Evolutionary conservation across 805 yeast species (phyloP).

Genomic region (Aciculoconidium aculeatum): DNA sequence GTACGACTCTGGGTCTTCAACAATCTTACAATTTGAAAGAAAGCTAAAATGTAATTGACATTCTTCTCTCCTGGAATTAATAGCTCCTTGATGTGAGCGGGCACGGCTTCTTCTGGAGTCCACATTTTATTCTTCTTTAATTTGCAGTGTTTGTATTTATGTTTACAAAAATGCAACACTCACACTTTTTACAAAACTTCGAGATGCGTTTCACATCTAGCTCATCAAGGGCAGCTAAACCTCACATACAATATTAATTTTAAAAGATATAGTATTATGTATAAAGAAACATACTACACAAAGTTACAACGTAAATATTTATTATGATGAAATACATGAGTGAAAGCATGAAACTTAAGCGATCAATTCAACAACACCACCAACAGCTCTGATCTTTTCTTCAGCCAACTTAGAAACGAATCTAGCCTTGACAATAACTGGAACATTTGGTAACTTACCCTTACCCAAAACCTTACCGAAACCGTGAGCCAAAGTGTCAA

Average conservation of each 20-base stretch:
- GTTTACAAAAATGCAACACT: conserved; percentile 1
- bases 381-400: conserved; percentile 99
- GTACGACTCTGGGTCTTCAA: conserved; percentile 81
- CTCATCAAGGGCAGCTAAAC: too few relatives aligned
- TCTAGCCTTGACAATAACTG: conserved; percentile 99
- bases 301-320: conserved; percentile 7
- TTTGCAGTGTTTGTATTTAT: neutral
- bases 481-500: conserved; percentile 98
- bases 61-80: conserved; percentile 21
- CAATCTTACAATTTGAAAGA: conserved; percentile 60
- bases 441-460: conserved; percentile 97
- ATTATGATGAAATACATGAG: conserved; percentile 6
- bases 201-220: too few relatives aligned
- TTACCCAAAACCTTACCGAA: conserved; percentile 99
- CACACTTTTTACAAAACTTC: too few relatives aligned
- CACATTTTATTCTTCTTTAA: conserved; percentile 25
- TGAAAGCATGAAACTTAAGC: conserved; percentile 54
- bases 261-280: too few relatives aligned
- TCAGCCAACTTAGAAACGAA: conserved; percentile 98
- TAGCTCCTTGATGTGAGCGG: conserved; percentile 35
- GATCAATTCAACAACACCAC: conserved; percentile 99
- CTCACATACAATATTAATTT: too few relatives aligned
- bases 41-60: conserved; percentile 48
- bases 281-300: too few relatives aligned
- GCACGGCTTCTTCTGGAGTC: conserved; percentile 53